Percentiles rank a stretch among this genome's conserved stretches.
phyloP scores from a whole-genome alignment of 139 green algal species.

The Chlorella sorokiniana region DNA sequence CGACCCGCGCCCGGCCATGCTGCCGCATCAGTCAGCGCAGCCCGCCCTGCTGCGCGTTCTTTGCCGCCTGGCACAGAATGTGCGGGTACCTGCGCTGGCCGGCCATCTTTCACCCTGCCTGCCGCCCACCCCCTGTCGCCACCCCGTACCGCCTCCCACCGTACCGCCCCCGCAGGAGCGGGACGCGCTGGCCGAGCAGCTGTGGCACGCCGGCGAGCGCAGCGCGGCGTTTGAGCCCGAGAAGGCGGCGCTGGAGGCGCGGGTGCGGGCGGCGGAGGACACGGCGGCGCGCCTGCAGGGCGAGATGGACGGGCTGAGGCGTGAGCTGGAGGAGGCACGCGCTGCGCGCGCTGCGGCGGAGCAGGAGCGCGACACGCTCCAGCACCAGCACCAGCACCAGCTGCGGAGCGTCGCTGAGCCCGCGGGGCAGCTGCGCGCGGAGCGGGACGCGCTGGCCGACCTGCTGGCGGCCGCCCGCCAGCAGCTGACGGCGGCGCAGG shows the following conservation, averaged over 20 bases:
- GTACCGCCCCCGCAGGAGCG: too few species aligned
- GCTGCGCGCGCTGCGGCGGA: not conserved
- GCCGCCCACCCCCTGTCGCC: too few species aligned
- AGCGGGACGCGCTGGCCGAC: slow-evolving; percentile 9
- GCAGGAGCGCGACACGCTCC: not conserved
- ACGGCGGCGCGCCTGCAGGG: not conserved
- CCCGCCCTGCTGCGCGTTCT: too few species aligned
- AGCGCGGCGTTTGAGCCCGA: not conserved
- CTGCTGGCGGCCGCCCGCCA: not conserved
- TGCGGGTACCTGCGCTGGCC: too few species aligned
- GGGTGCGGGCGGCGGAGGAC: not conserved
- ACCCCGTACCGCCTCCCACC: too few species aligned
- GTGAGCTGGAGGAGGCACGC: not conserved
- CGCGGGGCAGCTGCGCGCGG: not conserved
- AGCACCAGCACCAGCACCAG: not conserved
- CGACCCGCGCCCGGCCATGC: too few species aligned
- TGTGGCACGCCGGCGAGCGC: not conserved
- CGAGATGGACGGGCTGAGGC: not conserved
- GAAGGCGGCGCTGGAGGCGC: not conserved
- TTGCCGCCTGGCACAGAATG: too few species aligned
- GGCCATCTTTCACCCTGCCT: too few species aligned
- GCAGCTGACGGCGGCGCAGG: not conserved
- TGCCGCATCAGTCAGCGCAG: too few species aligned
- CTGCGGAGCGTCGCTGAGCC: not conserved
- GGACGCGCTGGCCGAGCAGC: not conserved